A percentile compares a stretch with the other conserved stretches of the same genome.
phyloP scores from a whole-genome alignment of 1,284 basidiomycete genomes.

The Puccinia novopanici region DNA sequence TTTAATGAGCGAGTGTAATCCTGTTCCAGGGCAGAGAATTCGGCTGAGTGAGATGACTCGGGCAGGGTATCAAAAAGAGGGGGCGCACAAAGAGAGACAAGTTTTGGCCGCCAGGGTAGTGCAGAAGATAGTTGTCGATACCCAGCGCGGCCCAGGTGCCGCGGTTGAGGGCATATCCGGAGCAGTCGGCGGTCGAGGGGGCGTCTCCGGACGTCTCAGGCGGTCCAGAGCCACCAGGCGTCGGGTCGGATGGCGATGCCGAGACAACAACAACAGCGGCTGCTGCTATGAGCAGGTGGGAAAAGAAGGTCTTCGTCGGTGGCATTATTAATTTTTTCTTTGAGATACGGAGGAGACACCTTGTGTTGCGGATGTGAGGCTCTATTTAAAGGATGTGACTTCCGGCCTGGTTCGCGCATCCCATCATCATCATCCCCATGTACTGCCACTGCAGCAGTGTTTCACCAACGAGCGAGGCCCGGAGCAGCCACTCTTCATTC shows the following conservation, averaged over 20 bases:
- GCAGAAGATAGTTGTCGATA: conserved; percentile 42
- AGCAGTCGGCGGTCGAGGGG: conserved; percentile 14
- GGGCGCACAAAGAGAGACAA: conserved; percentile 20
- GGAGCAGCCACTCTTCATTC: too few species aligned
- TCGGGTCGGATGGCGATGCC: not conserved
- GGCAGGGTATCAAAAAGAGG: not conserved
- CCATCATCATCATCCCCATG: too few species aligned
- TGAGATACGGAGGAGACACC: too few species aligned
- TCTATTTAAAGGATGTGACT: too few species aligned
- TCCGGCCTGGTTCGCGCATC: too few species aligned
- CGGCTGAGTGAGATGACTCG: not conserved
- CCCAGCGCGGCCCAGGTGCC: conserved; percentile 47
- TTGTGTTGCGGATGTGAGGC: too few species aligned
- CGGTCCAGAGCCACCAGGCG: not conserved
- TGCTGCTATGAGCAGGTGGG: not conserved
- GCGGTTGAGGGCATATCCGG: conserved; percentile 43
- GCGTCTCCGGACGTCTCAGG: not conserved
- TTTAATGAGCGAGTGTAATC: conserved; percentile 44
- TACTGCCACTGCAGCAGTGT: too few species aligned
- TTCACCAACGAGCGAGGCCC: too few species aligned
- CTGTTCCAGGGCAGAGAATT: not conserved
- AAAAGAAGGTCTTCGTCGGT: too few species aligned
- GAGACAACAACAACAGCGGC: too few species aligned
- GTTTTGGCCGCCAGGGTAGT: conserved; percentile 38
- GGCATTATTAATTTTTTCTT: too few species aligned